Conservation (phyloP, 2,329 filamentous ascomycete genomes). For the Cladosporium sp. region DNA sequence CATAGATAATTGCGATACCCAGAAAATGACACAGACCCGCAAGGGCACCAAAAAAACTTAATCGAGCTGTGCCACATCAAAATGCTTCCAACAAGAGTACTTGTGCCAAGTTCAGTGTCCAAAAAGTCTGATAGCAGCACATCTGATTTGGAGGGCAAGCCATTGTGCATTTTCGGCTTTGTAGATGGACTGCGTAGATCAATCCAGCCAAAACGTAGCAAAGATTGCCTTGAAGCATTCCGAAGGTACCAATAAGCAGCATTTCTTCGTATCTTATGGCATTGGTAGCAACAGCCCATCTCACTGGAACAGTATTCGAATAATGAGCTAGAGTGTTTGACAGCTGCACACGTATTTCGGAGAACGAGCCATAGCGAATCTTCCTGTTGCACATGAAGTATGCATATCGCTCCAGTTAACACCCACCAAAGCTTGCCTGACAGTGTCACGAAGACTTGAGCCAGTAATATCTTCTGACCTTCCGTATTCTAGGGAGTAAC, state of each 20-base stretch:
- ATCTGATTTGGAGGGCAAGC: background rate
- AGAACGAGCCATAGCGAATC: too few species aligned
- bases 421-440: too few species aligned
- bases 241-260: background rate
- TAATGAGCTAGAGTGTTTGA: background rate
- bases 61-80: background rate
- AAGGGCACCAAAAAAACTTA: constrained; percentile 3
- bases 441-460: too few species aligned
- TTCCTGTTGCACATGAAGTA: too few species aligned
- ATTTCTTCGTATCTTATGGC: background rate
- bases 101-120: background rate
- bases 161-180: background rate
- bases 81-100: background rate
- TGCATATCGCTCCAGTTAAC: too few species aligned
- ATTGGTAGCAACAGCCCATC: background rate
- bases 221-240: background rate
- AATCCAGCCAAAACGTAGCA: background rate
- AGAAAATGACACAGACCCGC: constrained; percentile 7
- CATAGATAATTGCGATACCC: background rate
- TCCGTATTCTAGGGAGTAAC: too few species aligned
- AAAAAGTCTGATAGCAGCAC: background rate
- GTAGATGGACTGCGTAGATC: too few species aligned
- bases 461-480: too few species aligned
- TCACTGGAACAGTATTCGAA: background rate
- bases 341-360: background rate